Conservation (phyloP, 305 asterid genomes). For the Andrographis paniculata region DNA sequence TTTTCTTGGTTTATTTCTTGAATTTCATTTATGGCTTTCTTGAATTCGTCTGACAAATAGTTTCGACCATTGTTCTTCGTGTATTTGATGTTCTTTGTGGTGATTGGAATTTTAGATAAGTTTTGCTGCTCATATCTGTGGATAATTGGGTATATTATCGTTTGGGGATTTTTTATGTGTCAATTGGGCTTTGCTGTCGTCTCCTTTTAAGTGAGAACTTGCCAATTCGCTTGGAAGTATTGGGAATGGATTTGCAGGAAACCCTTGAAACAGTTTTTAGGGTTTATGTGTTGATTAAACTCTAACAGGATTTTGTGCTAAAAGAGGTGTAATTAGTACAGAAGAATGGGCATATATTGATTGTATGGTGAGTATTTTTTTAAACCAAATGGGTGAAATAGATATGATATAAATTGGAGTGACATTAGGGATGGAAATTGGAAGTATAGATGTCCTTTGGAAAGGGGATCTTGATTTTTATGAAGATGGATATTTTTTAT, state of each 20-base stretch:
- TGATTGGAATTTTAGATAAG: slow-evolving; percentile 11
- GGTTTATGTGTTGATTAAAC: slow-evolving; percentile 12
- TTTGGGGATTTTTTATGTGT: slow-evolving; percentile 21
- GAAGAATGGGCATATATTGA: slow-evolving; percentile 14
- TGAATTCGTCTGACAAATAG: slow-evolving; percentile 12
- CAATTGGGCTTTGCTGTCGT: slow-evolving; percentile 15
- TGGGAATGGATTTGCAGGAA: slow-evolving; percentile 20
- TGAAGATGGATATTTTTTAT: no score
- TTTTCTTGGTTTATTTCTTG: slow-evolving; percentile 18
- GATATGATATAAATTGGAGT: slow-evolving; percentile 4
- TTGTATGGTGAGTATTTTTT: slow-evolving; percentile 15
- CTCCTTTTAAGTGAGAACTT: slow-evolving; percentile 17
- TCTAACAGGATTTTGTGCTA: slow-evolving; percentile 14
- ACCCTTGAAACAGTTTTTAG: slow-evolving; percentile 21
- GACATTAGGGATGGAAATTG: slow-evolving; percentile 10
- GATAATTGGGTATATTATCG: slow-evolving; percentile 13
- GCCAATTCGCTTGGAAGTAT: slow-evolving; percentile 7
- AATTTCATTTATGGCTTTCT: slow-evolving; percentile 14
- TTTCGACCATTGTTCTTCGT: background rate
- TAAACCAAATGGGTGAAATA: slow-evolving; percentile 21
- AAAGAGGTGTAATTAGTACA: slow-evolving; percentile 21
- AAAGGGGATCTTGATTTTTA: no score
- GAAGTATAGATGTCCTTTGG: slow-evolving; percentile 10
- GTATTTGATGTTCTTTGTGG: slow-evolving; percentile 1
- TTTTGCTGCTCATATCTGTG: slow-evolving; percentile 16